Conservation (phyloP, 2,329 filamentous ascomycete species). For the Neonectria magnoliae region DNA sequence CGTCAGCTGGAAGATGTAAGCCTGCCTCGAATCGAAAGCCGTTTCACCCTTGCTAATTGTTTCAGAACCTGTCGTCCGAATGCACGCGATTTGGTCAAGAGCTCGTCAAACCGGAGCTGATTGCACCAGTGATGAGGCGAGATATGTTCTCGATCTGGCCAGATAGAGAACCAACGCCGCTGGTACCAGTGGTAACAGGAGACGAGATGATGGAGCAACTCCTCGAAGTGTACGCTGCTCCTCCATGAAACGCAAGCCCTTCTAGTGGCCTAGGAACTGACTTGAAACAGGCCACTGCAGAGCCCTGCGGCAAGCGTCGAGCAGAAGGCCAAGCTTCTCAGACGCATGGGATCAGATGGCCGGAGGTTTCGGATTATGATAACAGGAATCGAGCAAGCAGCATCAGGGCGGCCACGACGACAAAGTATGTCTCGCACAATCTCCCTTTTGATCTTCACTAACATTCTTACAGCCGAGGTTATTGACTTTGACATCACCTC, state of each 20-base stretch:
- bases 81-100: slow-evolving; percentile 43
- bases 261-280: slow-evolving; percentile 15
- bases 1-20: slow-evolving; percentile 47
- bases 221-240: slow-evolving; percentile 37
- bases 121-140: slow-evolving; percentile 27
- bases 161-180: slow-evolving; percentile 38
- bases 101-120: slow-evolving; percentile 39
- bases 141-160: slow-evolving; percentile 46
- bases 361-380: slow-evolving; percentile 42
- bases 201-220: slow-evolving; percentile 49
- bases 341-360: slow-evolving; percentile 42
- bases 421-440: slow-evolving; percentile 29
- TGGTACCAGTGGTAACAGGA: slow-evolving; percentile 45
- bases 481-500: slow-evolving; percentile 48
- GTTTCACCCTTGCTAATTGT: slow-evolving; percentile 7
- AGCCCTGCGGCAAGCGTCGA: slow-evolving; percentile 33
- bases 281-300: slow-evolving; percentile 26
- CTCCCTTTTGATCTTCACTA: slow-evolving; percentile 1
- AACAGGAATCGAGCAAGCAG: slow-evolving; percentile 35
- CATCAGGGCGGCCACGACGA: slow-evolving; percentile 33
- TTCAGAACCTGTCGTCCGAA: slow-evolving; percentile 42
- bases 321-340: slow-evolving; percentile 40
- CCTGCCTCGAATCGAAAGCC: rapidly evolving
- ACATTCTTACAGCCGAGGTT: slow-evolving; percentile 32
- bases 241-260: too few species aligned